phyloP scores from a whole-genome alignment of 495 filamentous ascomycete genomes.

The Neurospora tetrasperma region DNA sequence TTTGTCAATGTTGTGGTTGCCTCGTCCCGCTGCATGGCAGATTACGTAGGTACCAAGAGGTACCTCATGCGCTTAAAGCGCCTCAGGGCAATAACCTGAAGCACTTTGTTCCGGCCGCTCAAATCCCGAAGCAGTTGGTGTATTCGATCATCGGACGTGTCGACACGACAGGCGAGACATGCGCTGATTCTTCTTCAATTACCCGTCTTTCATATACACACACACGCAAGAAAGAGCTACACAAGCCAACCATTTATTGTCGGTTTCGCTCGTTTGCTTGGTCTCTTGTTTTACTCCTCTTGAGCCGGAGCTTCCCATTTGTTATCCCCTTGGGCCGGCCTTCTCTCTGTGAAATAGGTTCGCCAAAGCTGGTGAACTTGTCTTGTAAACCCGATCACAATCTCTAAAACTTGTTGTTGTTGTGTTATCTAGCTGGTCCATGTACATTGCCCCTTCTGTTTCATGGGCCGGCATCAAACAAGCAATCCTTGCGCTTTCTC shows the following conservation, averaged over 20 bases:
- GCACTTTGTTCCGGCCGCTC: not conserved
- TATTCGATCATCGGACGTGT: not conserved
- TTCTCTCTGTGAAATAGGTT: not conserved
- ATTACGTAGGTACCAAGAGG: not conserved
- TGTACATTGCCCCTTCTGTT: not conserved
- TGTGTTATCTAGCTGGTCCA: not conserved
- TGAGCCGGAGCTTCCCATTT: not conserved
- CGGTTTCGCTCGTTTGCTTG: not conserved
- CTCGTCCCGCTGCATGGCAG: not conserved
- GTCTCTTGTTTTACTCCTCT: not conserved
- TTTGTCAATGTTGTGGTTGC: not conserved
- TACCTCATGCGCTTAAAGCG: not conserved
- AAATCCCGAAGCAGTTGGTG: not conserved
- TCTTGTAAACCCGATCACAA: not conserved
- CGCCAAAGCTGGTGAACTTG: not conserved
- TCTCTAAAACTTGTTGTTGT: not conserved
- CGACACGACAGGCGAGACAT: not conserved
- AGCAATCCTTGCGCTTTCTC: not conserved
- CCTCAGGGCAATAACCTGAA: not conserved
- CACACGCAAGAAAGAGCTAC: not conserved
- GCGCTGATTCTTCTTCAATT: not conserved
- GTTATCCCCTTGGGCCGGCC: not conserved
- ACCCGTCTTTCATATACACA: not conserved
- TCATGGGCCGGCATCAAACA: not conserved
- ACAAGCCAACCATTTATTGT: not conserved